Base-by-base conservation (phyloP, 1,284 basidiomycete genomes). In the Wolfiporia cocos region DNA sequence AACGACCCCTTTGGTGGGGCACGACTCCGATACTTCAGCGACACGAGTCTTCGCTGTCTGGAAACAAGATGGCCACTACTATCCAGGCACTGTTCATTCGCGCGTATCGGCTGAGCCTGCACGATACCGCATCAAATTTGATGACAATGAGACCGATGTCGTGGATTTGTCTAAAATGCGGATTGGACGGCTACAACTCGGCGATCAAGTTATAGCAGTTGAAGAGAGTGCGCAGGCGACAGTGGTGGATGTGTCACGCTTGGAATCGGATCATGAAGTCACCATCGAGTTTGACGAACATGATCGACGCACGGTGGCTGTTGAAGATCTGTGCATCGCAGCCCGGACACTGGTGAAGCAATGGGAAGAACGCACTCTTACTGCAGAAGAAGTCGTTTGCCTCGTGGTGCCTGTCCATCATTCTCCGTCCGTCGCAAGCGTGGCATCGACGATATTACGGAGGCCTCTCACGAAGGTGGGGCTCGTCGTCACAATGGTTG, bases 1-100 rank as follows among this genome's bases (percentile, higher is more conserved):
- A 43, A 44, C 51, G 6, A 48, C 39, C 3, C 50, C 57, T 19
- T 37, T 42, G n/a, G 32, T 37, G 11, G 38, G 42, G 29, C 37
- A 34, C 15, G 39, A 34, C 2, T 17, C 41, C 29, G 18, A 15
- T 12, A 38, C 38, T 20, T 49, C 55, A n/a, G 49, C 62, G 14
- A 74, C 78, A 11, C 74, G 74, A 2, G 81, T 88, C 12, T 79
- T 85, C 49, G 85, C 81, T 1, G 54, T 80, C 9, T 86, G 81
- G 81, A 74, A 68, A 48, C 56, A 61, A 34, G 74, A 79, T 43
- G 72, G 69, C 2, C 67, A 73, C 47, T 88, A 73, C 58, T 87
- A 82, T 53, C 56, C 78, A 4, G 86, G 81, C 9, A 65, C 63
- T 20, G 66, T 85, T 5, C 51, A 76, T 44, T 64, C 69, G 17